Evolutionary conservation across 805 yeast genomes (phyloP), one percentile per base, ranked within the genome.

Genomic region (Cyberlindnera samutprakarnensis): DNA sequence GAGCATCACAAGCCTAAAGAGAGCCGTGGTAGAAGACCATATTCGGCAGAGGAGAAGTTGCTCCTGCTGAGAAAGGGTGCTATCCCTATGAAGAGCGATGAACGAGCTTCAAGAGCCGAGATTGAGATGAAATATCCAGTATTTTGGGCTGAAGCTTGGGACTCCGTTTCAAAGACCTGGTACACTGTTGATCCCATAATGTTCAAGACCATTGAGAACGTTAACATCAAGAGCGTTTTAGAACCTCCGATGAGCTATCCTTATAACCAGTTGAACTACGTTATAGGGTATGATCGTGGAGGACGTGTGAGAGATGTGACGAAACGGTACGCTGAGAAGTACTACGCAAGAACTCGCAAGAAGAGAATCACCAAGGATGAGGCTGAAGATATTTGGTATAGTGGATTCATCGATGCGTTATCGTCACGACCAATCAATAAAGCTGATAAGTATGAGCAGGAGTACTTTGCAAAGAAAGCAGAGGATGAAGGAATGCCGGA

Each of bases 141-240:
- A 0, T 87, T 79, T 49, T 92, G 98, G 98, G 77, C 77, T 15
- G 98, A 92, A 53, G 95, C 83, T 0, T 90, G 95, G 95, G 88
- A 90, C 51, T 69, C 70, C 31, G 72, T 68, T 36, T 58, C 74
- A 5, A 68, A 75, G 37, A 71, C 66, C 30, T 90, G 96, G 94
- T 68, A 87, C n/a, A 73, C 94, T 2, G 66, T 87, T 2, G 98
- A 92, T 47, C 92, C 96, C 0, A 61, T 78, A 0, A 77, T 78
- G 18, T 68, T 78, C 35, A 56, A 71, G 35, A 55, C 68, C 7
- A 72, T 85, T 24, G 94, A 85, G 53, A 62, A 71, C 21, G 69
- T 79, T 7, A 70, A 73, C 7, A 53, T 57, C 51, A 68, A 63
- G 37, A 66, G 77, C 22, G 66, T 66, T 31, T 62, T 84, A 14